These are phyloP conservation scores for Allium cepa DNA, from an alignment of 106 monocot genomes.

Conservation along the genomic window DNA sequence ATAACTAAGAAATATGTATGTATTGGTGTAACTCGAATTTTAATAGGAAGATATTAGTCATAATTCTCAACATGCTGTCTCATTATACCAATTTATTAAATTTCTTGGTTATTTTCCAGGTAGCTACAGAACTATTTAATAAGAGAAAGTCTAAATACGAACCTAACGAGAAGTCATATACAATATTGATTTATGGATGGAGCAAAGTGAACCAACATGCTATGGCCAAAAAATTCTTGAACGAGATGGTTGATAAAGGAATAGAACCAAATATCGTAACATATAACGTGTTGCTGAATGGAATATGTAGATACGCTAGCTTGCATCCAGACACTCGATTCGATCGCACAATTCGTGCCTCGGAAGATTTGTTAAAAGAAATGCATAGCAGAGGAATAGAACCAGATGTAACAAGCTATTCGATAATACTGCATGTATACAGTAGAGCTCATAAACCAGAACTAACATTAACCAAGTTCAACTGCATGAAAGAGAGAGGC, in stretches of 20 bases:
- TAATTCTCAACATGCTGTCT: too few relatives aligned
- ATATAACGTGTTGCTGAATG: conserved; percentile 85
- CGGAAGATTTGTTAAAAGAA: conserved; percentile 52
- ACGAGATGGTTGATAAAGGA: conserved; percentile 59
- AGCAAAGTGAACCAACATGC: conserved; percentile 64
- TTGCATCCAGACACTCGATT: conserved; percentile 75
- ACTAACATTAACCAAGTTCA: conserved; percentile 42
- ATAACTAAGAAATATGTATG: too few relatives aligned
- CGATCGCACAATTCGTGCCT: conserved; percentile 55
- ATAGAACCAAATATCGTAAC: conserved; percentile 82
- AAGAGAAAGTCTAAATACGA: conserved; percentile 57
- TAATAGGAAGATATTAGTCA: too few relatives aligned
- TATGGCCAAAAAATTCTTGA: conserved; percentile 64
- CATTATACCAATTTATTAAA: too few relatives aligned
- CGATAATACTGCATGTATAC: conserved; percentile 81
- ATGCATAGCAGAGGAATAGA: conserved; percentile 76
- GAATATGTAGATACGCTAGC: conserved; percentile 71
- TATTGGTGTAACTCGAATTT: too few relatives aligned
- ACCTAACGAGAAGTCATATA: conserved; percentile 72
- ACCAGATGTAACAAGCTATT: conserved; percentile 87
- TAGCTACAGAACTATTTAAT: conserved; percentile 91
- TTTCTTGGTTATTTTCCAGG: conserved; percentile 24
- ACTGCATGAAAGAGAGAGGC: conserved; percentile 68
- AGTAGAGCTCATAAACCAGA: conserved; percentile 93
- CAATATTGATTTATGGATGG: conserved; percentile 92